A percentile compares a stretch with the other conserved stretches of the same genome.
phyloP scores from a whole-genome alignment of 1,284 basidiomycete genomes.

The Exobasidium cylindrosporum region DNA sequence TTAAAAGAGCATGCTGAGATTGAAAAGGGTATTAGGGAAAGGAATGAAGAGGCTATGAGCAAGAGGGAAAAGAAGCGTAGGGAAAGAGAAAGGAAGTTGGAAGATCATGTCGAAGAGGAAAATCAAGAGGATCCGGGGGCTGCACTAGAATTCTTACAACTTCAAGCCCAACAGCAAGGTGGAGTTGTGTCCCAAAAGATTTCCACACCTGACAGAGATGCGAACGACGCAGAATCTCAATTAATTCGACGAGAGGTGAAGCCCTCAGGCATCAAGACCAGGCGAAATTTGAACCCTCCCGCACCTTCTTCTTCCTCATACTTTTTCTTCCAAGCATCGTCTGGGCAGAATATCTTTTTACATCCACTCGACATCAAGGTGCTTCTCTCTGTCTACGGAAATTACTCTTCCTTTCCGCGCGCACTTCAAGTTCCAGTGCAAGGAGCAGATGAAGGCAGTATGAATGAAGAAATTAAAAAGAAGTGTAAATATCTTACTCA shows the following conservation, averaged over 20 bases:
- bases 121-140: constrained; percentile 3
- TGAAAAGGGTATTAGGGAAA: constrained; percentile 20
- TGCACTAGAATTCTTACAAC: neutral
- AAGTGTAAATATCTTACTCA: constrained; percentile 94
- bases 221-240: neutral
- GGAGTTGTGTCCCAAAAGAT: neutral
- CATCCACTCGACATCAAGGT: constrained; percentile 95
- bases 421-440: constrained; percentile 75
- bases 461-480: constrained; percentile 87
- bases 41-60: constrained; percentile 18
- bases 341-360: constrained; percentile 85
- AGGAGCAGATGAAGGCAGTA: constrained; percentile 65
- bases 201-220: neutral
- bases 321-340: constrained; percentile 92
- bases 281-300: constrained; percentile 48
- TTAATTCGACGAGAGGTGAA: neutral
- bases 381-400: constrained; percentile 76
- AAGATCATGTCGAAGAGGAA: constrained; percentile 21
- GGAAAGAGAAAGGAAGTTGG: constrained; percentile 28
- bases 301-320: constrained; percentile 59
- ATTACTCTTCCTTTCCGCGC: constrained; percentile 81
- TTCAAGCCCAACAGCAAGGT: constrained; percentile 9
- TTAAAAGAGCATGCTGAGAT: constrained; percentile 59
- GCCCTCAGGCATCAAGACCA: constrained; percentile 11
- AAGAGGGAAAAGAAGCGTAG: constrained; percentile 32